phyloP scores from a whole-genome alignment of 2,329 filamentous ascomycete genomes.

The Beauveria brongniartii region DNA sequence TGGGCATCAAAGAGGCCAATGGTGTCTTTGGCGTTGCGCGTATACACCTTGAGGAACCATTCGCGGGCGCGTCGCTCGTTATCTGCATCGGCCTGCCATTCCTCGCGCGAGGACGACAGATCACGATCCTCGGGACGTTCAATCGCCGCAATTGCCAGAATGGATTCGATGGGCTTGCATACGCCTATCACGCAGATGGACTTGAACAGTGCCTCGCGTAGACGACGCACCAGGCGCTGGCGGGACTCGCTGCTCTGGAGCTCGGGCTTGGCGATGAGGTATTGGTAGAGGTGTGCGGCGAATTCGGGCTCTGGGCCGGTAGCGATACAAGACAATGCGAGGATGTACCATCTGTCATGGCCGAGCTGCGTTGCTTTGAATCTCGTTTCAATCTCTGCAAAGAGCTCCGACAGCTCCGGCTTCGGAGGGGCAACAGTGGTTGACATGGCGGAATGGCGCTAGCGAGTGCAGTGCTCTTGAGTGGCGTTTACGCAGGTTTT shows the following conservation, averaged over 20 bases:
- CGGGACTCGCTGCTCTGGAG: slow-evolving; percentile 35
- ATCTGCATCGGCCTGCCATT: slow-evolving; percentile 49
- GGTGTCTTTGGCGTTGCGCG: slow-evolving; percentile 33
- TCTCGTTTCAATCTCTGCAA: slow-evolving; percentile 4
- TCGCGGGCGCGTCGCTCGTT: slow-evolving; percentile 43
- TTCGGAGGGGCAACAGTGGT: not conserved
- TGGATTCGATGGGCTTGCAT: slow-evolving; percentile 53
- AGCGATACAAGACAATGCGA: slow-evolving; percentile 11
- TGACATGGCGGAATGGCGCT: not conserved
- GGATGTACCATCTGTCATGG: slow-evolving; percentile 13
- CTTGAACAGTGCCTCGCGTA: slow-evolving; percentile 54
- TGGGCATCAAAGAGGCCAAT: slow-evolving; percentile 29
- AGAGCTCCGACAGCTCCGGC: slow-evolving; percentile 1
- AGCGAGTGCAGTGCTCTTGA: not conserved
- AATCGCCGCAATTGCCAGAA: slow-evolving; percentile 44
- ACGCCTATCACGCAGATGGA: slow-evolving; percentile 50
- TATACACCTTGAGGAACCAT: slow-evolving; percentile 51
- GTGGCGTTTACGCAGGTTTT: not conserved
- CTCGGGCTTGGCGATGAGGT: slow-evolving; percentile 42
- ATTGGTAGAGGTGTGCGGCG: slow-evolving; percentile 45
- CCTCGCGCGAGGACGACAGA: slow-evolving; percentile 42
- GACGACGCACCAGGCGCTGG: slow-evolving; percentile 38
- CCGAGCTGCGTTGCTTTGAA: slow-evolving; percentile 1
- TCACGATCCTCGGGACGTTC: slow-evolving; percentile 50
- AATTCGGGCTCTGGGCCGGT: slow-evolving; percentile 31